phyloP scores from a whole-genome alignment of 345 rosid genomes.

The Bretschneidera sinensis region DNA sequence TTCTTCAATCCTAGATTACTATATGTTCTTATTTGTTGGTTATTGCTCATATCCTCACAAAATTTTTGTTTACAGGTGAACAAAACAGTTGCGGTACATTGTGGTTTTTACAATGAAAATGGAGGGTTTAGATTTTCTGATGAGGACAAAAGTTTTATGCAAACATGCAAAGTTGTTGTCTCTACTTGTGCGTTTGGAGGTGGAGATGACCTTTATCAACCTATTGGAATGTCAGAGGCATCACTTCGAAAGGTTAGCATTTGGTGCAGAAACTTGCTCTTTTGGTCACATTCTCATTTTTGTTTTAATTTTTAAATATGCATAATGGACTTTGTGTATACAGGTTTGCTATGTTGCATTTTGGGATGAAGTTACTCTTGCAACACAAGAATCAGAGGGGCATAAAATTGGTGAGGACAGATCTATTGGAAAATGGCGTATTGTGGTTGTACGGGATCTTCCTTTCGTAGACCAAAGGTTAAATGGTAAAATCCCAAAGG shows the following conservation, averaged over 20 bases:
- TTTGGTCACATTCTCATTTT: constrained; percentile 5
- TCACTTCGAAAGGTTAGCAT: constrained; percentile 64
- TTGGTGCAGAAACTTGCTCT: not conserved
- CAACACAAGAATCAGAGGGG: constrained; percentile 63
- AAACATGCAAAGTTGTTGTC: constrained; percentile 57
- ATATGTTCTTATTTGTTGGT: not conserved
- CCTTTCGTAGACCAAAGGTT: constrained; percentile 88
- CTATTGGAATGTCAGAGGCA: constrained; percentile 75
- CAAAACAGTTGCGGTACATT: constrained; percentile 57
- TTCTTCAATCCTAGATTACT: not conserved
- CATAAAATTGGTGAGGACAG: constrained; percentile 47
- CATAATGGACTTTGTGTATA: constrained; percentile 26
- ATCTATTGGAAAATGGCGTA: constrained; percentile 78
- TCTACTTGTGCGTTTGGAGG: constrained; percentile 98
- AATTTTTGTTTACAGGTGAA: constrained; percentile 47
- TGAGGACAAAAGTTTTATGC: constrained; percentile 64
- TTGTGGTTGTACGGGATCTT: constrained; percentile 71
- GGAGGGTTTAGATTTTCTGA: constrained; percentile 73
- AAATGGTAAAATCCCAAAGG: constrained; percentile 99
- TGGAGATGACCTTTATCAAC: constrained; percentile 93
- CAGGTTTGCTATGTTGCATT: constrained; percentile 95
- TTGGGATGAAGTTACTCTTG: constrained; percentile 88
- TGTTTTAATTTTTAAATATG: constrained; percentile 1
- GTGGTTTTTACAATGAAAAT: constrained; percentile 76
- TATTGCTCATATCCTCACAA: constrained; percentile 11